Percentiles rank a stretch among this genome's conserved stretches.
Evolutionary conservation across 176 grass and related monocot genomes (phyloP).

Genomic region (Eleusine indica): DNA sequence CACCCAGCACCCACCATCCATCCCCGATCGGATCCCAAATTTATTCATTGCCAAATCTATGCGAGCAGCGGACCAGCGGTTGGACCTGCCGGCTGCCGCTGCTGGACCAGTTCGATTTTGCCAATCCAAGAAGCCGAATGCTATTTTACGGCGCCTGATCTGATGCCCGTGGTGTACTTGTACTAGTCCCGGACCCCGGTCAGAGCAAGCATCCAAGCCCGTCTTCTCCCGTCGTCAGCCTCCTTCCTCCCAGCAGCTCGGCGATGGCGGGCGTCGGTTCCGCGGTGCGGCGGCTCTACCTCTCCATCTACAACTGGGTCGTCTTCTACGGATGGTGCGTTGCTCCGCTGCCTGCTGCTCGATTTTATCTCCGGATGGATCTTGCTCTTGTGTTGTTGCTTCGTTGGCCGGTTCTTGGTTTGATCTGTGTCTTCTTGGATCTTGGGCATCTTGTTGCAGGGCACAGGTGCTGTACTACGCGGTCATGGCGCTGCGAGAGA

Average conservation of each 20-base stretch:
- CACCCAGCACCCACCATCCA: background rate
- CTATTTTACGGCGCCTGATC: background rate
- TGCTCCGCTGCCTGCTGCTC: background rate
- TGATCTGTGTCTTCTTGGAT: slow-evolving; percentile 31
- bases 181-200: background rate
- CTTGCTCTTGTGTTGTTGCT: background rate
- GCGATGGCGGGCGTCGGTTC: slow-evolving; percentile 39
- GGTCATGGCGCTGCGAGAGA: slow-evolving; percentile 11
- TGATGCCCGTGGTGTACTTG: background rate
- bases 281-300: slow-evolving; percentile 48
- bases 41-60: slow-evolving; percentile 28
- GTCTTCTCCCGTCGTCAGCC: background rate
- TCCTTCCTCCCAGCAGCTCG: background rate
- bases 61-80: background rate
- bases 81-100: slow-evolving; percentile 14
- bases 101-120: background rate
- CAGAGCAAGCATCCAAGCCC: background rate
- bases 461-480: slow-evolving; percentile 54
- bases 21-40: background rate
- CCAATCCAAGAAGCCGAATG: background rate
- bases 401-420: background rate
- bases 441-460: slow-evolving; percentile 32
- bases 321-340: slow-evolving; percentile 58
- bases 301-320: slow-evolving; percentile 54
- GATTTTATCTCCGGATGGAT: background rate